Base-by-base conservation (phyloP, 306 rosid species). In the Cyclanthera cordifolia region DNA sequence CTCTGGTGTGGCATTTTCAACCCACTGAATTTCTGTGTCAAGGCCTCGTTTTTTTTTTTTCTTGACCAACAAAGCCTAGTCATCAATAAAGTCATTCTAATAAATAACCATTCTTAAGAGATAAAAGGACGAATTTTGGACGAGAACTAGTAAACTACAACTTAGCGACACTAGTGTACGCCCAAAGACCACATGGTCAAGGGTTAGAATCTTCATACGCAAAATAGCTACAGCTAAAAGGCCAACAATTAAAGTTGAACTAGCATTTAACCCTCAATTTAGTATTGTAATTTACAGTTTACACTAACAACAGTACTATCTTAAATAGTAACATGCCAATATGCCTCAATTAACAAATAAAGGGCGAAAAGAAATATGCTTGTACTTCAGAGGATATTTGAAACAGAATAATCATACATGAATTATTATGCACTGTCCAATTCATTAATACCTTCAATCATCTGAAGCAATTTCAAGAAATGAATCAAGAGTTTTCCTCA, bases 401-500 rank as follows among this genome's bases (percentile, higher is more conserved):
- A 15, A 3, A 9, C 43, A 3, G 21, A 57, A 19, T 16, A 57
- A 15, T 15, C 21, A 16, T n/a, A 17, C 20, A 54, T 64, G 53
- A 64, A 13, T 7, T 43, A 43, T 64, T 57, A 10, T 0, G 14
- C 41, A 54, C 43, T 57, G 64, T 14, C 8, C 70, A 65, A 37
- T 45, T 0, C 34, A 23, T 12, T 20, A 43, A 64, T 2, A 64
- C 53, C 53, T 64, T 64, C 70, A 64, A 72, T 93, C 99, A 50
- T 93, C 95, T 1, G 95, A 93, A 37, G 80, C 80, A 76, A 80
- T 72, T 19, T 85, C 95, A 69, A 90, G 80, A 82, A 93, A 85
- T 14, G 96, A 80, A 41, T 96, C 98, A 8, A 93, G 87, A 47
- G 92, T 87, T 79, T 93, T 93, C 79, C 90, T 86, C 78, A 93